These are phyloP conservation scores for Penicillium decumbens DNA, from an alignment of 2,329 filamentous ascomycete genomes.

Conservation along the genomic window DNA sequence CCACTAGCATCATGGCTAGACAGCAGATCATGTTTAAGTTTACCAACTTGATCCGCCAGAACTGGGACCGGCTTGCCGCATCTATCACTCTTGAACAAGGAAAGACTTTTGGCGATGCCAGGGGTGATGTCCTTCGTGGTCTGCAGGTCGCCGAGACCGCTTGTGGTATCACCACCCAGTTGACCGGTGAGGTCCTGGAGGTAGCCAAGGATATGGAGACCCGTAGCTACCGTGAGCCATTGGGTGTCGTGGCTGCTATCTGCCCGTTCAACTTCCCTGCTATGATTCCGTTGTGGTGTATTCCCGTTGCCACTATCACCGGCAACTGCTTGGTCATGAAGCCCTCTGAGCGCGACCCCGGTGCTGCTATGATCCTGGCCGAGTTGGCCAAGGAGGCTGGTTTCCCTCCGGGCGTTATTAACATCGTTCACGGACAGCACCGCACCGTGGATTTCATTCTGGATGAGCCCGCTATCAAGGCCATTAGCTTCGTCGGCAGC, in stretches of 20 bases:
- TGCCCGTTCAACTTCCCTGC: constrained; percentile 67
- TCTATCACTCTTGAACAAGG: constrained; percentile 65
- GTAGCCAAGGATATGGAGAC: constrained; percentile 69
- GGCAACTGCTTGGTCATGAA: constrained; percentile 63
- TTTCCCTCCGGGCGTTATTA: constrained; percentile 62
- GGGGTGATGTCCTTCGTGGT: constrained; percentile 61
- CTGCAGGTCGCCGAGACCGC: constrained; percentile 64
- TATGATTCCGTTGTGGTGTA: constrained; percentile 66
- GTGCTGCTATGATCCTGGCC: constrained; percentile 62
- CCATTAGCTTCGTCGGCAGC: constrained; percentile 63
- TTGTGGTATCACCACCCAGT: constrained; percentile 62
- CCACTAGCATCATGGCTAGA: constrained; percentile 55
- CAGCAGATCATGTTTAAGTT: constrained; percentile 67
- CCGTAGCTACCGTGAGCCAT: constrained; percentile 59
- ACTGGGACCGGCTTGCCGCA: constrained; percentile 62
- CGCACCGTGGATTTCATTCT: constrained; percentile 66
- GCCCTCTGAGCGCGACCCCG: constrained; percentile 62
- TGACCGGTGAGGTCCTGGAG: constrained; percentile 63
- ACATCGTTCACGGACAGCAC: constrained; percentile 61
- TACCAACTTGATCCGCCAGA: constrained; percentile 57
- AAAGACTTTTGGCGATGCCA: constrained; percentile 65
- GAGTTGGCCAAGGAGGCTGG: constrained; percentile 61
- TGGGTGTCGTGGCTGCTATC: constrained; percentile 62
- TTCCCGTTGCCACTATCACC: constrained; percentile 61
- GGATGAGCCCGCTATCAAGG: constrained; percentile 64